Conservation (phyloP, 2,329 filamentous ascomycete species). For the Fusarium dlaminii region DNA sequence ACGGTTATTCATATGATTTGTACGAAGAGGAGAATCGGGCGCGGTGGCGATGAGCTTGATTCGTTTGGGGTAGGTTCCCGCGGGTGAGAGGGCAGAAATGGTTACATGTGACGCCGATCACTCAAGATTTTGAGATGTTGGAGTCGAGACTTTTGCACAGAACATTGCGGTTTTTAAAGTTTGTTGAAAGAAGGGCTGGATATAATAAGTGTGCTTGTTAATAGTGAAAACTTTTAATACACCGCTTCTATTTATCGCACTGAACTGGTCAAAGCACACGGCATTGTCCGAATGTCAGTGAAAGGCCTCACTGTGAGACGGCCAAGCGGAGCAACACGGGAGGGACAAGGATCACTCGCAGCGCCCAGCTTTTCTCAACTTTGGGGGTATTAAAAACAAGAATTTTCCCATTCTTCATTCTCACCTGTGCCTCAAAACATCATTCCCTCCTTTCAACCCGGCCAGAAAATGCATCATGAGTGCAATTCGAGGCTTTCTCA, state of each 20-base stretch:
- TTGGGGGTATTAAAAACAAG: conserved; percentile 20
- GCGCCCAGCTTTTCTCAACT: conserved; percentile 12
- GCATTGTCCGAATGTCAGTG: conserved; percentile 15
- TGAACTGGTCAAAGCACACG: conserved; percentile 13
- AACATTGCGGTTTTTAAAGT: no score
- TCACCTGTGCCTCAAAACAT: neutral
- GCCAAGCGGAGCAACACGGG: conserved; percentile 25
- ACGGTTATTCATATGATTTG: conserved; percentile 42
- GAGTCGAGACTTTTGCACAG: neutral
- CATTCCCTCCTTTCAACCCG: neutral
- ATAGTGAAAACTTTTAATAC: neutral
- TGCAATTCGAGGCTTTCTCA: conserved; percentile 21
- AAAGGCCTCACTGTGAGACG: conserved; percentile 6
- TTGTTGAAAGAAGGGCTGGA: neutral
- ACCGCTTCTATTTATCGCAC: neutral
- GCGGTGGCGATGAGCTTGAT: conserved; percentile 27
- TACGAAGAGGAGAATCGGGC: conserved; percentile 43
- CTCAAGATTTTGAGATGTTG: neutral
- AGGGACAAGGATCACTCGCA: conserved; percentile 14
- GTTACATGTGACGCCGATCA: conserved; percentile 17
- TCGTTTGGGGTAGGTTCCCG: neutral
- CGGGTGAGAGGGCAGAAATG: conserved; percentile 1
- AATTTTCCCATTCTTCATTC: neutral
- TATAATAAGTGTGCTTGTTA: neutral
- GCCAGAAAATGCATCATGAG: conserved; percentile 33